Conservation (phyloP, 2,329 filamentous ascomycete species). For the Zasmidium citrigriseum region DNA sequence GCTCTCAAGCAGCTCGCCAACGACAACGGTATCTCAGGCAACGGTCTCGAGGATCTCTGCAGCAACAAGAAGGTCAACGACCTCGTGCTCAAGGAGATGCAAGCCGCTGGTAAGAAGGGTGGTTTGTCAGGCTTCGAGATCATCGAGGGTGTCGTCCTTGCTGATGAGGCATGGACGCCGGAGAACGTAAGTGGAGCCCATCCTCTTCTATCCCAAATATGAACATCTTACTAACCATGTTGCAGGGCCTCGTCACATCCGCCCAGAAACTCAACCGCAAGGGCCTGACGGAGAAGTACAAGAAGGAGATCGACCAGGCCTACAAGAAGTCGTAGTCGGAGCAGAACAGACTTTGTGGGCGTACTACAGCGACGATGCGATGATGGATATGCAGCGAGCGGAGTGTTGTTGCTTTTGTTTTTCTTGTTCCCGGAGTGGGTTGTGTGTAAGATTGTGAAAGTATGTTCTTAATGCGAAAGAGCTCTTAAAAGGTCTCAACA, state of each 20-base stretch:
- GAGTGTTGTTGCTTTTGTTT: no score
- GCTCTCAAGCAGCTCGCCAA: conserved; percentile 58
- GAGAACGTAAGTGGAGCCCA: conserved; percentile 66
- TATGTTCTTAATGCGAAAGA: no score
- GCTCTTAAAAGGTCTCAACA: no score
- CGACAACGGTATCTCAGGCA: conserved; percentile 62
- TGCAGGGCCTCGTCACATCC: conserved; percentile 51
- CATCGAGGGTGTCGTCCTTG: conserved; percentile 73
- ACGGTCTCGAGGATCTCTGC: conserved; percentile 66
- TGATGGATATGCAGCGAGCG: not conserved
- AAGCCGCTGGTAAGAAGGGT: conserved; percentile 63
- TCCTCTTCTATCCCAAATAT: not conserved
- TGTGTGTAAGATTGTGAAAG: not conserved
- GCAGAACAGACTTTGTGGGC: not conserved
- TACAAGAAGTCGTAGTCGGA: conserved; percentile 31
- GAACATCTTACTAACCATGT: conserved; percentile 9
- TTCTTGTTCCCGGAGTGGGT: not conserved
- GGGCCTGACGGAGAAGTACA: conserved; percentile 52
- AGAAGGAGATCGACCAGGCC: conserved; percentile 52
- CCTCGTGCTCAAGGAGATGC: conserved; percentile 70
- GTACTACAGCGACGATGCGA: not conserved
- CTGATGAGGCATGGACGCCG: conserved; percentile 86
- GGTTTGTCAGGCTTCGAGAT: conserved; percentile 72
- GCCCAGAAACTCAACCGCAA: conserved; percentile 57
- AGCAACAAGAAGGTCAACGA: conserved; percentile 65